These are phyloP conservation scores for Calonectria multiphialidica DNA, from an alignment of 2,329 filamentous ascomycete genomes.

Conservation along the genomic window DNA sequence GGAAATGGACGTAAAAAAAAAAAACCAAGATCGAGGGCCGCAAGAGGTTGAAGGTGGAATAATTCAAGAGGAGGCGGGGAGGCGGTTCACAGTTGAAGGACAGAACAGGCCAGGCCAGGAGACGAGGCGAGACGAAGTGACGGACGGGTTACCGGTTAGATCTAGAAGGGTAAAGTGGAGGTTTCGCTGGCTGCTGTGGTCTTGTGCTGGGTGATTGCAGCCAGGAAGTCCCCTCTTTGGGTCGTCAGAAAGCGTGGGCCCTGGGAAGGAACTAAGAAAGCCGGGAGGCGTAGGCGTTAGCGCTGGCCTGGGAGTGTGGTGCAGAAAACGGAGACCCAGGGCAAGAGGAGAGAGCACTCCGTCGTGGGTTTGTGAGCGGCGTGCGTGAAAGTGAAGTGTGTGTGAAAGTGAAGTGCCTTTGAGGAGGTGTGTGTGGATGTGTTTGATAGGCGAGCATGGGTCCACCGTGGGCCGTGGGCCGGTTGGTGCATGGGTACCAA, in stretches of 20 bases:
- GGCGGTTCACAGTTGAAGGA: slow-evolving; percentile 25
- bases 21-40: slow-evolving; percentile 19
- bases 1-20: neutral
- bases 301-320: slow-evolving; percentile 13
- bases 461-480: slow-evolving; percentile 3
- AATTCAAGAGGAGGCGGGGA: slow-evolving; percentile 29
- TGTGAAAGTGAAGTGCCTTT: slow-evolving; percentile 12
- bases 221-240: neutral
- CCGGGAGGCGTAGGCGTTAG: slow-evolving; percentile 16
- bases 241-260: slow-evolving; percentile 8
- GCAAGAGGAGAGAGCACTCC: neutral
- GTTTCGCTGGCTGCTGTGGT: slow-evolving; percentile 19
- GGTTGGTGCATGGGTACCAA: neutral
- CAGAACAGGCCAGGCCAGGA: slow-evolving; percentile 30
- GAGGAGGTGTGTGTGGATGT: slow-evolving; percentile 13
- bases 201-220: neutral
- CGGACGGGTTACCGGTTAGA: slow-evolving; percentile 26
- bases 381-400: slow-evolving; percentile 14
- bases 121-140: slow-evolving; percentile 27
- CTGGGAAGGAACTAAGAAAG: neutral
- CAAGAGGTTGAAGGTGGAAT: slow-evolving; percentile 21
- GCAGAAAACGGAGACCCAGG: slow-evolving; percentile 4
- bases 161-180: slow-evolving; percentile 37
- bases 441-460: slow-evolving; percentile 14
- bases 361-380: neutral